Percentiles rank a stretch among this genome's conserved stretches.
phyloP scores from a whole-genome alignment of 352 stramenopile genomes.

The Phytophthora pisi region DNA sequence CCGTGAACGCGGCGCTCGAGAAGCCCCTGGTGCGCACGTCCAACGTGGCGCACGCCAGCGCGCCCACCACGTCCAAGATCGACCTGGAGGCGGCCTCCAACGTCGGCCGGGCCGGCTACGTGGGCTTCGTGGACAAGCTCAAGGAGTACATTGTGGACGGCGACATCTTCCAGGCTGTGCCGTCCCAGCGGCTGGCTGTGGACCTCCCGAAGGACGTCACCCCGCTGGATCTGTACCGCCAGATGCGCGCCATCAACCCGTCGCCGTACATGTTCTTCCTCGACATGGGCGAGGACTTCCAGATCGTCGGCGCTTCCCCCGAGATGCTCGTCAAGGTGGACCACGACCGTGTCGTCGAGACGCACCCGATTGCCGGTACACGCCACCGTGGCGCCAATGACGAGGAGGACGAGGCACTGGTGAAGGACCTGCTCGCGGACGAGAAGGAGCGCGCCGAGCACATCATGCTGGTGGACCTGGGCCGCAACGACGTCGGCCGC shows the following conservation, averaged over 20 bases:
- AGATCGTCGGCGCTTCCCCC: constrained; percentile 86
- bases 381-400: constrained; percentile 83
- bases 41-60: constrained; percentile 62
- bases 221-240: constrained; percentile 84
- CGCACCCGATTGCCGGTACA: constrained; percentile 90
- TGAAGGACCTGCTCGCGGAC: constrained; percentile 78
- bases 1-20: constrained; percentile 66
- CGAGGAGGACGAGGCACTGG: constrained; percentile 85
- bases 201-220: constrained; percentile 72
- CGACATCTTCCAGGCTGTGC: constrained; percentile 91
- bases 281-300: constrained; percentile 83
- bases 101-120: constrained; percentile 84
- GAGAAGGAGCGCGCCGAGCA: constrained; percentile 92
- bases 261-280: constrained; percentile 93
- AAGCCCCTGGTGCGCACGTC: constrained; percentile 60
- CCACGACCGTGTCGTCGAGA: constrained; percentile 84
- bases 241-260: constrained; percentile 90
- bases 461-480: constrained; percentile 93
- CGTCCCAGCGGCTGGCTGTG: constrained; percentile 78
- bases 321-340: constrained; percentile 93
- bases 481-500: constrained; percentile 89
- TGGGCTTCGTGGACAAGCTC: constrained; percentile 86
- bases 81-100: constrained; percentile 83
- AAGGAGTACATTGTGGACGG: constrained; percentile 91
- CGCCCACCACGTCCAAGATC: constrained; percentile 47